Evolutionary conservation across 225 moss, liverwort and hornwort species (phyloP), one percentile per base, ranked within the genome.

Genomic region (Pleurozium schreberi): DNA sequence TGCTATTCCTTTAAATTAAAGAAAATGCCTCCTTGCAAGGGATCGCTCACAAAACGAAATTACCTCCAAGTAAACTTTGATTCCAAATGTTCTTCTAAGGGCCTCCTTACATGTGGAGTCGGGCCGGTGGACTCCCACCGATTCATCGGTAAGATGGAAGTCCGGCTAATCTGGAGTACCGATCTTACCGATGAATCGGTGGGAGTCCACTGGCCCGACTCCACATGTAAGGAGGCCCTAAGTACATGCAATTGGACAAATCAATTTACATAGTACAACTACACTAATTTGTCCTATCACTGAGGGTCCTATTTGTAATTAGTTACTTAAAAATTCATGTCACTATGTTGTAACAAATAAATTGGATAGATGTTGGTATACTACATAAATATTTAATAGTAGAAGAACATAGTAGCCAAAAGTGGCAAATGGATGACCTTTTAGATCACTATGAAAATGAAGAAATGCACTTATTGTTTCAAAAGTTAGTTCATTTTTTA

Each of bases 21-120:
- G 0, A 27, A 2, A 42, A 4, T 70, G 5, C 42, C 9, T 23
- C 26, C 9, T 70, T 40, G 8, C 0, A 42, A 0, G 1, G 43
- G 26, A 16, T 15, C 8, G 20, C 15, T 70, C 3, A 16, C 12
- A 43, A 71, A 42, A 15, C 43, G 13, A 71, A 25, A 1, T 5
- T 43, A 26, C 15, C 3, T 15, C 1, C 2, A 70, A 26, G 0
- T 26, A n/a, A n/a, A n/a, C n/a, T n/a, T 4, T 10, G 3, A 26
- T 70, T 69, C 42, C 14, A 70, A 42, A 4, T 4, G 4, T 6
- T 2, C 12, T 4, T 70, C 8, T n/a, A n/a, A n/a, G n/a, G n/a
- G n/a, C n/a, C n/a, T n/a, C n/a, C n/a, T n/a, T n/a, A n/a, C n/a
- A n/a, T n/a, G n/a, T n/a, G n/a, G n/a, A n/a, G n/a, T n/a, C n/a